Percentiles rank a stretch among this genome's conserved stretches.
Evolutionary conservation across 1,284 basidiomycete species (phyloP).

Genomic region (Porogramme epimiltina): DNA sequence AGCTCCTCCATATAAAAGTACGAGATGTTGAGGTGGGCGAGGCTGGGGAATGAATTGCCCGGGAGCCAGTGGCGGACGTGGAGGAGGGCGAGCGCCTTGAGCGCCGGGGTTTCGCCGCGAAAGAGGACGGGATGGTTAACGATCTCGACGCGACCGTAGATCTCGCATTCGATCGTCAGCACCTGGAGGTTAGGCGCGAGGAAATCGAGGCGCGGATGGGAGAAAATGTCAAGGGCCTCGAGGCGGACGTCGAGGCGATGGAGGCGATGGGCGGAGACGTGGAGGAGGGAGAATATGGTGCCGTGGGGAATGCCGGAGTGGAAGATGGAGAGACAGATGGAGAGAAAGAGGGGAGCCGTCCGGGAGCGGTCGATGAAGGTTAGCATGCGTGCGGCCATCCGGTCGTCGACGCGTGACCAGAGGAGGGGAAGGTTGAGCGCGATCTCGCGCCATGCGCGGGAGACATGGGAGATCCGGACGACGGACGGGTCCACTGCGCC

Average conservation of each 20-base stretch:
- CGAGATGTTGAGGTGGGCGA: slow-evolving; percentile 13
- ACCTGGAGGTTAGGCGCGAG: slow-evolving; percentile 6
- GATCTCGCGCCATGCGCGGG: slow-evolving; percentile 11
- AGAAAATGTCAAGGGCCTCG: slow-evolving; percentile 8
- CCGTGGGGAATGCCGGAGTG: background rate
- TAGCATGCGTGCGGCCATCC: background rate
- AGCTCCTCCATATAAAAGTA: slow-evolving; percentile 15
- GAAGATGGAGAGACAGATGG: slow-evolving; percentile 4
- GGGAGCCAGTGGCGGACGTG: slow-evolving; percentile 13
- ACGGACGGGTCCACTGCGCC: slow-evolving; percentile 1
- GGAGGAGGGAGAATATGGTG: background rate
- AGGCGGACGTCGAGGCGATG: slow-evolving; percentile 10
- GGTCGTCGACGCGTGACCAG: slow-evolving; percentile 10
- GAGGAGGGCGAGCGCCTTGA: slow-evolving; percentile 8
- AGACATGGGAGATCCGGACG: slow-evolving; percentile 10
- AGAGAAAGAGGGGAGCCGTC: slow-evolving; percentile 2
- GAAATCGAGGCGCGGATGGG: slow-evolving; percentile 9
- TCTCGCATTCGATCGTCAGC: slow-evolving; percentile 11
- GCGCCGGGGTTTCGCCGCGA: slow-evolving; percentile 3
- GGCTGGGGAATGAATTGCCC: slow-evolving; percentile 11
- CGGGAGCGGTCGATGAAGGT: slow-evolving; percentile 11
- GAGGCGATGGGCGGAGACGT: slow-evolving; percentile 1
- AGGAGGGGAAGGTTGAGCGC: slow-evolving; percentile 10
- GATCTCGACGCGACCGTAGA: background rate
- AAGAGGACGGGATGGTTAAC: slow-evolving; percentile 4